Conservation (phyloP, 106 monocot genomes). For the Allium cepa region DNA sequence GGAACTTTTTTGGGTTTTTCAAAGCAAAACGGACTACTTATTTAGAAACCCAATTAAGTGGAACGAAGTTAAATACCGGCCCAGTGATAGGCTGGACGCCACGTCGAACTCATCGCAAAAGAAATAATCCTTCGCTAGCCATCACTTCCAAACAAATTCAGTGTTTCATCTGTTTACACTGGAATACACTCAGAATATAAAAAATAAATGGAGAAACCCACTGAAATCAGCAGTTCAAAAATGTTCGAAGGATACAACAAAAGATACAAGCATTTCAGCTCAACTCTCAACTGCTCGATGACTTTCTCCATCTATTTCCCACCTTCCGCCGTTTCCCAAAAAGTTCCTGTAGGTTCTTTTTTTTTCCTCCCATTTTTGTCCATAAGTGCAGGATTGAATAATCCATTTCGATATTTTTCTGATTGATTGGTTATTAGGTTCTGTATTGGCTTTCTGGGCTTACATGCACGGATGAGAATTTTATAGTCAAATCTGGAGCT, state of each 20-base stretch:
- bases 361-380: background rate
- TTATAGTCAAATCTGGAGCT: conserved; percentile 80
- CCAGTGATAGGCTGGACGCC: too few species aligned
- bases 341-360: background rate
- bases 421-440: conserved; percentile 24
- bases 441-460: conserved; percentile 96
- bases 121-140: too few species aligned
- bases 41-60: too few species aligned
- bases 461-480: conserved; percentile 94
- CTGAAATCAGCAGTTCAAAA: conserved; percentile 67
- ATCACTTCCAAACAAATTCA: too few species aligned
- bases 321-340: conserved; percentile 24
- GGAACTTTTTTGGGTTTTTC: too few species aligned
- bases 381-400: background rate
- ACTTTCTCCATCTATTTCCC: conserved; percentile 94
- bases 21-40: too few species aligned
- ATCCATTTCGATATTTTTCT: background rate
- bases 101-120: too few species aligned
- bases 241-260: conserved; percentile 89
- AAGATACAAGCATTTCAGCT: conserved; percentile 77
- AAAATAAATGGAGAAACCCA: conserved; percentile 26
- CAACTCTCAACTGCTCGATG: conserved; percentile 78
- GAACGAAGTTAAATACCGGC: too few species aligned
- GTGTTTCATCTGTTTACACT: too few species aligned
- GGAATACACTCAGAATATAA: too few species aligned